A percentile compares a stretch with the other conserved stretches of the same genome.
These are phyloP conservation scores for Goffeauzyma gilvescens DNA, from an alignment of 768 basidiomycete species.

Conservation along the genomic window DNA sequence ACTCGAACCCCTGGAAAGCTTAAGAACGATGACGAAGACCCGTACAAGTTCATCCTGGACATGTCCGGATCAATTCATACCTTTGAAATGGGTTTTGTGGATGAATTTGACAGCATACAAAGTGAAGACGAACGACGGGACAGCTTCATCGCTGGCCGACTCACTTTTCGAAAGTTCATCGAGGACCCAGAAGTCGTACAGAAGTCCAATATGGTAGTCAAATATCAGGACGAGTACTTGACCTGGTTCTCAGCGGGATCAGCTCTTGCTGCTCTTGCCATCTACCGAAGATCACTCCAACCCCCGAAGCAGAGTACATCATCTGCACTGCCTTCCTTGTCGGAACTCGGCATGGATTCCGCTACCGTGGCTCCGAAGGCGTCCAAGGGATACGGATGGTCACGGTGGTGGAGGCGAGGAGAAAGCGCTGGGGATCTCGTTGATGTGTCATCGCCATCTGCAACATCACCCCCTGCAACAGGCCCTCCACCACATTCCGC, in stretches of 20 bases:
- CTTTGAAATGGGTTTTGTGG: conserved; percentile 55
- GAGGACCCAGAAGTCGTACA: conserved; percentile 45
- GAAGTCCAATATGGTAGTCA: conserved; percentile 50
- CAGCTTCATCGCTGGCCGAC: conserved; percentile 43
- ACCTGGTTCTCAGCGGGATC: conserved; percentile 56
- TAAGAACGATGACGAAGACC: conserved; percentile 43
- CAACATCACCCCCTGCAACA: neutral
- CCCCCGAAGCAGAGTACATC: conserved; percentile 13
- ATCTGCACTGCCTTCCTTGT: conserved; percentile 3
- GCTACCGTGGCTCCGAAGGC: neutral
- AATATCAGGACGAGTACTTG: conserved; percentile 55
- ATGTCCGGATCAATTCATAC: conserved; percentile 43
- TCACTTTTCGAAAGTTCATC: conserved; percentile 50
- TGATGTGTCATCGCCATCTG: no score
- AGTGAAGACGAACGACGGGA: no score
- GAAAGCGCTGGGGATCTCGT: conserved; percentile 14
- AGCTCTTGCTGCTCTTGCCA: conserved; percentile 50
- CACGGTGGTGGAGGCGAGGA: conserved; percentile 30
- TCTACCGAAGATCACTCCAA: conserved; percentile 43
- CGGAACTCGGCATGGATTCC: conserved; percentile 8
- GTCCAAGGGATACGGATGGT: conserved; percentile 28
- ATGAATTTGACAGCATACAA: conserved; percentile 21
- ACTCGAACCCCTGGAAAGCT: conserved; percentile 38
- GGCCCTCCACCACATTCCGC: neutral
- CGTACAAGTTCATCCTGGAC: conserved; percentile 45